Percentiles rank a stretch among this genome's conserved stretches.
Evolutionary conservation across 1,284 basidiomycete genomes (phyloP).

Genomic region (Trichosporon inkin): DNA sequence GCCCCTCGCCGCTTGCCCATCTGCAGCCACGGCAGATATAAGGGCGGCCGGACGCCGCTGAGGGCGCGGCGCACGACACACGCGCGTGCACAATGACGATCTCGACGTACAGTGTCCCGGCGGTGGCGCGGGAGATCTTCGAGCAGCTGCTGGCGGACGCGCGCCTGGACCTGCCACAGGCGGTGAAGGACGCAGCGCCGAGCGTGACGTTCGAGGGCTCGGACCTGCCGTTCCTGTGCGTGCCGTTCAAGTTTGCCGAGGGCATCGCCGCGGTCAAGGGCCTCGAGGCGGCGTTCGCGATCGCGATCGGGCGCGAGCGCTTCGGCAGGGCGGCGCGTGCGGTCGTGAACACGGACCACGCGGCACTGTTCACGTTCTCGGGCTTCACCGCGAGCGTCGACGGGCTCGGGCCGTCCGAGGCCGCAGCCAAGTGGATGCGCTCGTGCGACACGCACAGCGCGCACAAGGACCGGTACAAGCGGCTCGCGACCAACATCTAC

Average conservation of each 20-base stretch:
- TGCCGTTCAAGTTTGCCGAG: slow-evolving; percentile 19
- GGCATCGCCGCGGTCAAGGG: slow-evolving; percentile 16
- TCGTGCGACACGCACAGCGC: slow-evolving; percentile 8
- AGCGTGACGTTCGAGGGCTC: slow-evolving; percentile 10
- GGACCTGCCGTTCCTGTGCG: slow-evolving; percentile 9
- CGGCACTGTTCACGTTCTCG: slow-evolving; percentile 12
- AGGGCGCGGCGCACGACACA: neutral
- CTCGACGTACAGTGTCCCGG: slow-evolving; percentile 10
- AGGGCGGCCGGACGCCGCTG: neutral
- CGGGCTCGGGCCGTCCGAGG: neutral
- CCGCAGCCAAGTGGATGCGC: neutral
- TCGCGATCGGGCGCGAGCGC: slow-evolving; percentile 11
- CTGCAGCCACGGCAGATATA: neutral
- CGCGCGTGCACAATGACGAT: neutral
- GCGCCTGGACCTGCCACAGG: slow-evolving; percentile 13
- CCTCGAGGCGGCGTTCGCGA: slow-evolving; percentile 16
- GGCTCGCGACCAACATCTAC: slow-evolving; percentile 13
- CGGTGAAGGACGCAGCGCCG: slow-evolving; percentile 4
- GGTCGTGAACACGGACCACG: slow-evolving; percentile 15
- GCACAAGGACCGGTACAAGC: slow-evolving; percentile 10
- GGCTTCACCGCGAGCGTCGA: slow-evolving; percentile 8
- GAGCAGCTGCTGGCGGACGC: slow-evolving; percentile 9
- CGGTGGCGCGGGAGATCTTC: neutral
- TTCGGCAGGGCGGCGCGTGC: slow-evolving; percentile 1
- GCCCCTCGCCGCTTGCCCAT: neutral